These are phyloP conservation scores for Fraxinus dipetala DNA, from an alignment of 305 asterid genomes.

Conservation along the genomic window DNA sequence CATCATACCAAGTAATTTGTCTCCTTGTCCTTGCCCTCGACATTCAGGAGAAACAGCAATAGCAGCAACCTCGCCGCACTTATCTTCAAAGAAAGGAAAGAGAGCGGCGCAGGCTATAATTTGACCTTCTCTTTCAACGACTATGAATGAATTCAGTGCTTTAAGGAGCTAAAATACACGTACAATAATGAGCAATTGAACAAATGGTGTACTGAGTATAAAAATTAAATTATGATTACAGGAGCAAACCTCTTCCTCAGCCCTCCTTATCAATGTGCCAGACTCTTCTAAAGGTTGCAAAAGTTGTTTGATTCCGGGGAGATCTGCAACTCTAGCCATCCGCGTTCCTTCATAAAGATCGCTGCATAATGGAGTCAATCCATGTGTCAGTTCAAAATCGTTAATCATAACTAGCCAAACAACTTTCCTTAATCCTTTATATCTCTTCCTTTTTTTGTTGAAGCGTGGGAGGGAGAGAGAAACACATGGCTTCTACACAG, in stretches of 20 bases:
- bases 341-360: conserved; percentile 95
- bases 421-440: neutral
- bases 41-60: conserved; percentile 97
- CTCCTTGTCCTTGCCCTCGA: conserved; percentile 97
- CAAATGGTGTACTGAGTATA: conserved; percentile 6
- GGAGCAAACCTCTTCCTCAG: conserved; percentile 68
- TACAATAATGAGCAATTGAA: conserved; percentile 11
- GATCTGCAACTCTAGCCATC: conserved; percentile 66
- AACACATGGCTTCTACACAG: neutral
- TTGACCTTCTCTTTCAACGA: conserved; percentile 94
- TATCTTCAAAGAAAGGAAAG: conserved; percentile 64
- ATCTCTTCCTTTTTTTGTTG: neutral
- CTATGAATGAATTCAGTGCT: conserved; percentile 61
- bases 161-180: conserved; percentile 49
- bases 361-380: conserved; percentile 41
- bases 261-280: conserved; percentile 76
- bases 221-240: conserved; percentile 13
- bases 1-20: conserved; percentile 80
- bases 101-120: conserved; percentile 87
- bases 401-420: neutral
- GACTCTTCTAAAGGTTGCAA: conserved; percentile 80
- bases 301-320: conserved; percentile 63
- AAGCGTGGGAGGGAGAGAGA: neutral
- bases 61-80: conserved; percentile 96
- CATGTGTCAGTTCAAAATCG: neutral